Conservation (phyloP, 768 basidiomycete species). For the Coprinopsis strossmayeri region DNA sequence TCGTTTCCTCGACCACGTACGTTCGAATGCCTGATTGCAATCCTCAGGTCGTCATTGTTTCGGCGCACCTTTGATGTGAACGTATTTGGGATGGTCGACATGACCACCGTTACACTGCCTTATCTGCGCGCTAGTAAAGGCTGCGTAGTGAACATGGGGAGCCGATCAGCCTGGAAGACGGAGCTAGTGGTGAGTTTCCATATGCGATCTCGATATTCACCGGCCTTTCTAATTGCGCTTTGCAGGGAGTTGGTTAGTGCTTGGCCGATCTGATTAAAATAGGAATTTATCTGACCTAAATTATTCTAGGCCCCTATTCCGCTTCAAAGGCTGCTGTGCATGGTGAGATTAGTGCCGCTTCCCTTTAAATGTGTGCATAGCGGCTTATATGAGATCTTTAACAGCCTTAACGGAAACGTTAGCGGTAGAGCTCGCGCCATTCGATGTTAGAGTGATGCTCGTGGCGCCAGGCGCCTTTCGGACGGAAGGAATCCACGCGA, state of each 20-base stretch:
- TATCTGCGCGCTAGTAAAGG: constrained; percentile 41
- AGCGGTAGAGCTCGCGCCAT: constrained; percentile 44
- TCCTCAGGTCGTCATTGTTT: constrained; percentile 23
- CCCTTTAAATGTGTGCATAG: not conserved
- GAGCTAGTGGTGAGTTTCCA: constrained; percentile 27
- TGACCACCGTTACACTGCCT: constrained; percentile 47
- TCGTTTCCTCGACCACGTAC: no score
- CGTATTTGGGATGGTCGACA: constrained; percentile 46
- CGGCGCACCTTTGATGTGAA: constrained; percentile 42
- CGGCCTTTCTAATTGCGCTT: no score
- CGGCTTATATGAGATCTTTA: not conserved
- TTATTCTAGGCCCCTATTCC: constrained; percentile 32
- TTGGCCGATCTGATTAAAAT: not conserved
- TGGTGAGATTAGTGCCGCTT: no score
- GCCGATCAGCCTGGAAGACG: constrained; percentile 45
- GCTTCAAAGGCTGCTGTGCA: constrained; percentile 59
- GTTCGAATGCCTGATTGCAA: not conserved
- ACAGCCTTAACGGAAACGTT: constrained; percentile 53
- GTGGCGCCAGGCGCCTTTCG: constrained; percentile 57
- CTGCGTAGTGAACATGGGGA: constrained; percentile 46
- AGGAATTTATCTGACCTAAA: not conserved
- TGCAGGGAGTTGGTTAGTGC: constrained; percentile 27
- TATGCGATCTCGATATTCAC: not conserved
- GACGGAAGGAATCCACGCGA: constrained; percentile 48
- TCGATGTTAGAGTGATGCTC: constrained; percentile 49